Conservation (phyloP, 352 stramenopile species). For the Peronospora destructor region DNA sequence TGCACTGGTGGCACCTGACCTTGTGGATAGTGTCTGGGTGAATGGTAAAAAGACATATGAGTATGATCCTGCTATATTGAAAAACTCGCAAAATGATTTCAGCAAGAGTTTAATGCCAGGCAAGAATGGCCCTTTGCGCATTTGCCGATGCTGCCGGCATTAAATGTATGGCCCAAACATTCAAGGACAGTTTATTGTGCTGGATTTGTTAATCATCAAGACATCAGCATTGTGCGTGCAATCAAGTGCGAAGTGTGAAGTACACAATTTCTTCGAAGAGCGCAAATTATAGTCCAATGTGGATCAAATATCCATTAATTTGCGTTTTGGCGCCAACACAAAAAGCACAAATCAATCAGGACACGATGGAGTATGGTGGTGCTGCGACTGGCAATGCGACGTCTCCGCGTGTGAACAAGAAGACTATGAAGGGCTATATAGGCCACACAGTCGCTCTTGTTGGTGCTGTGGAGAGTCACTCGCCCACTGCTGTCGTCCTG, state of each 20-base stretch:
- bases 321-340: not conserved
- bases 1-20: conserved; percentile 35
- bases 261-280: not conserved
- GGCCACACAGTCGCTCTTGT: conserved; percentile 72
- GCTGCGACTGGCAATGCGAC: conserved; percentile 36
- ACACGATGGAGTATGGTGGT: conserved; percentile 50
- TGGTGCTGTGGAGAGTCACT: conserved; percentile 65
- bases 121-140: conserved; percentile 61
- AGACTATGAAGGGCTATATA: conserved; percentile 51
- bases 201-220: no score
- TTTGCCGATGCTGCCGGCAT: conserved; percentile 55
- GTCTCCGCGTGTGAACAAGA: conserved; percentile 81
- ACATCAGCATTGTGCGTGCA: no score
- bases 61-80: conserved; percentile 24
- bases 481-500: conserved; percentile 59
- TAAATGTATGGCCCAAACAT: not conserved
- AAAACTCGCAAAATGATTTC: conserved; percentile 29
- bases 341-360: not conserved
- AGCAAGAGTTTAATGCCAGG: conserved; percentile 55
- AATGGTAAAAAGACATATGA: conserved; percentile 48
- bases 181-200: not conserved
- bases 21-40: conserved; percentile 65
- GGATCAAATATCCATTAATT: conserved; percentile 4
- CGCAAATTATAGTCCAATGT: not conserved
- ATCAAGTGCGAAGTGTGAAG: no score